Base-by-base conservation (phyloP, 306 rosid genomes). In the Cotoneaster glaucophyllus region DNA sequence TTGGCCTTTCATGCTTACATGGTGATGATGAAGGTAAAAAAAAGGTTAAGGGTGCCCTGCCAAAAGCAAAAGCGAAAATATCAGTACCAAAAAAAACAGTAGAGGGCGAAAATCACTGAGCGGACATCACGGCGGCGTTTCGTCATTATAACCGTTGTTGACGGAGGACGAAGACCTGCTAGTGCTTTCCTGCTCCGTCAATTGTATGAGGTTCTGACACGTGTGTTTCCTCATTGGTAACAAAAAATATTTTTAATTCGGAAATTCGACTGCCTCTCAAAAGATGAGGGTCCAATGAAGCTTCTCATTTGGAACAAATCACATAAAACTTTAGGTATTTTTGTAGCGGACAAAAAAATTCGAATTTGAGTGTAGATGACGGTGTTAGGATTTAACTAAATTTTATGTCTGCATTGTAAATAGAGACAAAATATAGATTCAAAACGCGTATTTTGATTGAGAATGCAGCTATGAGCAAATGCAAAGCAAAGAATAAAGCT, bases 401-500 rank as follows among this genome's bases (percentile, higher is more conserved):
- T 2, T 37, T 7, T 37, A 1, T 37, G 9, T 15, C 53, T 14
- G 8, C 53, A 4, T 37, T 56, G 24, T 10, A 21, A 67, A 29
- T 48, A 45, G 66, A 68, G 74, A 79, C 80, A 84, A 79, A n/a
- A 26, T 4, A 39, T 22, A 59, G 58, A 77, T 81, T 78, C 73
- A 15, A 50, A 15, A 17, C 8, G 21, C 54, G 5, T 50, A 50
- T 2, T 37, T 25, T 31, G 19, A 64, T 25, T 69, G 19, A 21
- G 45, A 67, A 52, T 13, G 48, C 57, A 8, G 5, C 5, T 14
- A 7, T 6, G 17, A 29, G 63, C 22, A 24, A 73, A 81, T 21
- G 83, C 56, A 75, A 81, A 53, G 79, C 76, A 87, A 74, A 74
- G 81, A 74, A 74, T 24, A 69, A 54, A 31, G 39, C 7, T 12